phyloP scores from a whole-genome alignment of 2,329 filamentous ascomycete species.

The Trichoderma brevicompactum region DNA sequence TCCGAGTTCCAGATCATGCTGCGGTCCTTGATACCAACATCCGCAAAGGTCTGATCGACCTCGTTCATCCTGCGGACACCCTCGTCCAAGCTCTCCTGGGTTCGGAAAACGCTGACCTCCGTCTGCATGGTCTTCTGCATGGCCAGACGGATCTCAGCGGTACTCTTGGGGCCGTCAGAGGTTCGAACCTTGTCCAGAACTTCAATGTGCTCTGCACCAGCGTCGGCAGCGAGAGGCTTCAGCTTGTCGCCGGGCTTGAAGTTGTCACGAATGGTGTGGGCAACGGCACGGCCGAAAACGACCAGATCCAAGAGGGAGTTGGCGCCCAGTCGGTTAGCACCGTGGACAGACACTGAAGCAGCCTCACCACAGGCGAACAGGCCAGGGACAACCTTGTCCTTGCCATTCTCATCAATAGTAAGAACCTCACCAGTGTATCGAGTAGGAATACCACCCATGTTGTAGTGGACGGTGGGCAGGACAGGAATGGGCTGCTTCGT shows the following conservation, averaged over 20 bases:
- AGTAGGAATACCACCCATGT: slow-evolving; percentile 99
- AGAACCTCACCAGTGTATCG: slow-evolving; percentile 97
- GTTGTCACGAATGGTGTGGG: slow-evolving; percentile 95
- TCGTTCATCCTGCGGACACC: slow-evolving; percentile 86
- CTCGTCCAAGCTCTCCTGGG: slow-evolving; percentile 89
- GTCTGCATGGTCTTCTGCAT: slow-evolving; percentile 99
- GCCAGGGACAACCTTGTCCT: slow-evolving; percentile 92
- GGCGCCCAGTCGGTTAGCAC: slow-evolving; percentile 95
- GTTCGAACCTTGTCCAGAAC: slow-evolving; percentile 85
- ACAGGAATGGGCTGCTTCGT: slow-evolving; percentile 97
- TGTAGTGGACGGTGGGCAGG: slow-evolving; percentile 97
- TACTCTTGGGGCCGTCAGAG: slow-evolving; percentile 82
- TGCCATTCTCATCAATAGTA: slow-evolving; percentile 80
- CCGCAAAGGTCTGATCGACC: slow-evolving; percentile 77
- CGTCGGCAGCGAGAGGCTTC: slow-evolving; percentile 79
- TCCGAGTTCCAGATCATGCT: slow-evolving; percentile 99
- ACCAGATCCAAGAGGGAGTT: slow-evolving; percentile 98
- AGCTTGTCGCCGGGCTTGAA: slow-evolving; percentile 82
- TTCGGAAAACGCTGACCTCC: slow-evolving; percentile 95
- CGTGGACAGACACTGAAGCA: slow-evolving; percentile 96
- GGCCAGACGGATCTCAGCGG: slow-evolving; percentile 81
- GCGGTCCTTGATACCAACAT: slow-evolving; percentile 95
- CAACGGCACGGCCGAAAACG: slow-evolving; percentile 96
- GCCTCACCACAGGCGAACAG: slow-evolving; percentile 97
- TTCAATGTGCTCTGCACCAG: slow-evolving; percentile 84